Conservation (phyloP, 2,329 filamentous ascomycete genomes). For the Corynespora cassiicola region DNA sequence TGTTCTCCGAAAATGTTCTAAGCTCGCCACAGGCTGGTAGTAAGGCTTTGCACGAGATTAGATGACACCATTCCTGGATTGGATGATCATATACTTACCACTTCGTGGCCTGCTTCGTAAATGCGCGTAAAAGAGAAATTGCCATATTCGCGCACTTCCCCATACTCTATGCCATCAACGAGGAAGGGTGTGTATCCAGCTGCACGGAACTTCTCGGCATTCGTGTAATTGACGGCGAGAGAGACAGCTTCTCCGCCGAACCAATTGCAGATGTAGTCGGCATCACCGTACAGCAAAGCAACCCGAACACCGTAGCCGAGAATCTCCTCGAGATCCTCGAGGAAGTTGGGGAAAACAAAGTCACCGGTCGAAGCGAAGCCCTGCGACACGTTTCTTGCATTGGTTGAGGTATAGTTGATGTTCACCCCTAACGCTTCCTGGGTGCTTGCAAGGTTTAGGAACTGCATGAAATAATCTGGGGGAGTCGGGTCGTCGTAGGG, state of each 20-base stretch:
- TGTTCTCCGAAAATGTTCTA: slow-evolving; percentile 39
- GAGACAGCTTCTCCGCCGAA: slow-evolving; percentile 77
- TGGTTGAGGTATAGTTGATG: slow-evolving; percentile 61
- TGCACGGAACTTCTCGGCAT: slow-evolving; percentile 59
- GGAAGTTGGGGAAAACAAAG: slow-evolving; percentile 52
- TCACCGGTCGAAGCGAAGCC: slow-evolving; percentile 57
- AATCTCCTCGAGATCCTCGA: slow-evolving; percentile 57
- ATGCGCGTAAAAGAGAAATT: slow-evolving; percentile 64
- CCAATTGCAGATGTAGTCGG: slow-evolving; percentile 68
- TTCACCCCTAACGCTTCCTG: slow-evolving; percentile 58
- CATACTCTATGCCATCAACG: slow-evolving; percentile 66
- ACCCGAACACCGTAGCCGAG: slow-evolving; percentile 64
- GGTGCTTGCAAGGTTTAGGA: slow-evolving; percentile 59
- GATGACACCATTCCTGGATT: too few species aligned
- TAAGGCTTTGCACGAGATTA: too few species aligned
- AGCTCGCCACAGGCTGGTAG: slow-evolving; percentile 39
- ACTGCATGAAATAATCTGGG: slow-evolving; percentile 55
- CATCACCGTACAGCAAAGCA: slow-evolving; percentile 63
- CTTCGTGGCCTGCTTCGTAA: slow-evolving; percentile 60
- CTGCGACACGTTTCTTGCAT: slow-evolving; percentile 47
- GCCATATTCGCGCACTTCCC: slow-evolving; percentile 76
- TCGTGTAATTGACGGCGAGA: slow-evolving; percentile 59
- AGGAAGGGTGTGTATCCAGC: slow-evolving; percentile 76
- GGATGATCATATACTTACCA: too few species aligned
- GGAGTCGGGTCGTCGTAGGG: slow-evolving; percentile 60